A percentile compares a stretch with the other conserved stretches of the same genome.
These are phyloP conservation scores for Globisporangium recalcitrans DNA, from an alignment of 352 stramenopile species.

Conservation along the genomic window DNA sequence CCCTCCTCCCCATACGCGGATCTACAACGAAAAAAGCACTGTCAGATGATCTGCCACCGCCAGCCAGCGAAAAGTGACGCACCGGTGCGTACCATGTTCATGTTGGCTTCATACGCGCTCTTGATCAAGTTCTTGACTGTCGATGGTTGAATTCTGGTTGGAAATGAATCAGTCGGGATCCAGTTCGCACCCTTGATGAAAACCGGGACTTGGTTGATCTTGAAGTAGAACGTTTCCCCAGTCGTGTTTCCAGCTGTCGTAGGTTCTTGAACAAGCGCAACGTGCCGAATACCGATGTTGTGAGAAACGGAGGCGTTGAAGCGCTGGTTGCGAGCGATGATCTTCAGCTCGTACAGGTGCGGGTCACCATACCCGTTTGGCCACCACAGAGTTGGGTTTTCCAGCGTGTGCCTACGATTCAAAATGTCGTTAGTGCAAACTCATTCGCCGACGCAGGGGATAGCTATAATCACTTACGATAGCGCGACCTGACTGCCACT, in stretches of 20 bases:
- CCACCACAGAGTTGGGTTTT: conserved; percentile 69
- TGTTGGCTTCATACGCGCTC: conserved; percentile 58
- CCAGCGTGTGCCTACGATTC: conserved; percentile 29
- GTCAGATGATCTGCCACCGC: neutral
- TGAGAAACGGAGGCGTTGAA: conserved; percentile 37
- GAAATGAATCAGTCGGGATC: conserved; percentile 76
- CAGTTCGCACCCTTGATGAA: conserved; percentile 81
- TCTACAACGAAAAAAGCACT: conserved; percentile 18
- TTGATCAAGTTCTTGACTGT: conserved; percentile 45
- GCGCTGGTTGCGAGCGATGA: conserved; percentile 27
- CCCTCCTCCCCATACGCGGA: conserved; percentile 86
- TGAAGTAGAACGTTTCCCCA: conserved; percentile 72
- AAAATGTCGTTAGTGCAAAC: neutral
- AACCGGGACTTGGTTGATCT: conserved; percentile 56
- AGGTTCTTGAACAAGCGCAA: conserved; percentile 57
- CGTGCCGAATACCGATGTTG: conserved; percentile 45
- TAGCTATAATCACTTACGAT: conserved; percentile 22
- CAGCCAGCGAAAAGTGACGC: neutral
- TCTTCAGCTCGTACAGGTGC: conserved; percentile 53
- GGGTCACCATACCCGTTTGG: conserved; percentile 51
- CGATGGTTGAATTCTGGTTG: conserved; percentile 37
- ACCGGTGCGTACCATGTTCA: conserved; percentile 66
- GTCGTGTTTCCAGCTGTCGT: conserved; percentile 35
- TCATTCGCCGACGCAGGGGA: neutral
- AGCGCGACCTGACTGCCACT: conserved; percentile 25